Evolutionary conservation across 371 early-diverging fungal species (phyloP).

Genomic region (Capniomyces stellatus): DNA sequence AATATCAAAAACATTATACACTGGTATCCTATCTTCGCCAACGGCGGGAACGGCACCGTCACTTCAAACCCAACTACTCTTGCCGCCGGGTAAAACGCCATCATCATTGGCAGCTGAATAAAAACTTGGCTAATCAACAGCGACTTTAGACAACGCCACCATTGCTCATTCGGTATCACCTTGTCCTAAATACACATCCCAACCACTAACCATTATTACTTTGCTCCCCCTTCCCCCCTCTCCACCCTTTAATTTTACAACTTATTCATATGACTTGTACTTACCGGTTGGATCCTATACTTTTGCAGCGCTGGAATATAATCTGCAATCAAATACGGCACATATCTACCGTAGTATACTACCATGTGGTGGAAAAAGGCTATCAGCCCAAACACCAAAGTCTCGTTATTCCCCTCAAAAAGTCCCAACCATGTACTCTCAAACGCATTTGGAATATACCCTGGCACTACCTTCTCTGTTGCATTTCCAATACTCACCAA

Average conservation of each 20-base stretch:
- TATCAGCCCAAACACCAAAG: conserved; percentile 40
- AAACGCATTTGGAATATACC: conserved; percentile 12
- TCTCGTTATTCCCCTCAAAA: conserved; percentile 47
- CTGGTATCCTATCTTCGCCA: conserved; percentile 27
- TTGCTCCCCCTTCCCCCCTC: too few species aligned
- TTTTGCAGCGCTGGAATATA: conserved; percentile 48
- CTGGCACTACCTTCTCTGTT: conserved; percentile 5
- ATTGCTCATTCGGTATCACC: conserved; percentile 37
- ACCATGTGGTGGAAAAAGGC: conserved; percentile 54
- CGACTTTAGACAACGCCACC: conserved; percentile 55
- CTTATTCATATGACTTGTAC: too few species aligned
- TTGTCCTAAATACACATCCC: too few species aligned
- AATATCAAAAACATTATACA: conserved; percentile 28
- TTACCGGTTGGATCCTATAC: conserved; percentile 62
- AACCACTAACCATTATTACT: too few species aligned
- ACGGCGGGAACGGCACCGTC: conserved; percentile 57
- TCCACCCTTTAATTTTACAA: too few species aligned
- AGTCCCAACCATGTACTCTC: conserved; percentile 36
- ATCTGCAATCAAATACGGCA: conserved; percentile 57
- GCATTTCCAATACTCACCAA: neutral
- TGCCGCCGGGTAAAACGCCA: conserved; percentile 69
- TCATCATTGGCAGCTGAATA: conserved; percentile 71
- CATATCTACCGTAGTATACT: conserved; percentile 56
- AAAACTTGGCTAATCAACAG: conserved; percentile 54
- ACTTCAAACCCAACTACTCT: conserved; percentile 62